These are phyloP conservation scores for Solanum commersonii DNA, from an alignment of 257 asterid genomes.

Conservation along the genomic window DNA sequence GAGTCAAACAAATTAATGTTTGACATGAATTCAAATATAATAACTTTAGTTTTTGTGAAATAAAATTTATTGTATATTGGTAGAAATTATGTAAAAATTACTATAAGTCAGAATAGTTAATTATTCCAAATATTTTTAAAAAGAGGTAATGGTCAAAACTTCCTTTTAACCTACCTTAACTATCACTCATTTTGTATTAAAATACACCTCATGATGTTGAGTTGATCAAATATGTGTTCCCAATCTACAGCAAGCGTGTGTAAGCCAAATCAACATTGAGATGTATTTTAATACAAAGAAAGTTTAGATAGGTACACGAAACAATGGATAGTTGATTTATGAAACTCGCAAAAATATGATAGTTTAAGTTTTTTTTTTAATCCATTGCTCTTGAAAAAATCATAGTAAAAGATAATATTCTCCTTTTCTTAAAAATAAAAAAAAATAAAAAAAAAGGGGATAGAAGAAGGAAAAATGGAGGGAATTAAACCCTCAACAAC, in stretches of 20 bases:
- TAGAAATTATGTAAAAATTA: not conserved
- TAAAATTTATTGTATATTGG: not conserved
- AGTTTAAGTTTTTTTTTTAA: not conserved
- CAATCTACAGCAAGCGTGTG: not conserved
- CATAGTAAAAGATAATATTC: not conserved
- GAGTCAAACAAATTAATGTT: not conserved
- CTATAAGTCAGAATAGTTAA: not conserved
- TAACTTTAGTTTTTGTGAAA: not conserved
- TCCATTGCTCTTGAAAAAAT: not conserved
- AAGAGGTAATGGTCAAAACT: not conserved
- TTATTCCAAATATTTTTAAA: not conserved
- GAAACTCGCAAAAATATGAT: not conserved
- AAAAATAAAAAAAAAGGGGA: too few relatives aligned
- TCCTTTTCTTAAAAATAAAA: too few relatives aligned
- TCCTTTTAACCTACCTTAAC: not conserved
- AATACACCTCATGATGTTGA: not conserved
- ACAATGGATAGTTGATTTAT: not conserved
- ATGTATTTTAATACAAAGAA: not conserved
- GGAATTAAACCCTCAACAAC: not conserved
- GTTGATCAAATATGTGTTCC: not conserved
- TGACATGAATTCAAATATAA: not conserved
- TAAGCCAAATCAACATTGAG: not conserved
- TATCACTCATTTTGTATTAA: not conserved
- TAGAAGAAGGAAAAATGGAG: too few relatives aligned
- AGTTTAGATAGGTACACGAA: not conserved